Conservation (phyloP, 768 basidiomycete species). For the Suillus clintonianus region DNA sequence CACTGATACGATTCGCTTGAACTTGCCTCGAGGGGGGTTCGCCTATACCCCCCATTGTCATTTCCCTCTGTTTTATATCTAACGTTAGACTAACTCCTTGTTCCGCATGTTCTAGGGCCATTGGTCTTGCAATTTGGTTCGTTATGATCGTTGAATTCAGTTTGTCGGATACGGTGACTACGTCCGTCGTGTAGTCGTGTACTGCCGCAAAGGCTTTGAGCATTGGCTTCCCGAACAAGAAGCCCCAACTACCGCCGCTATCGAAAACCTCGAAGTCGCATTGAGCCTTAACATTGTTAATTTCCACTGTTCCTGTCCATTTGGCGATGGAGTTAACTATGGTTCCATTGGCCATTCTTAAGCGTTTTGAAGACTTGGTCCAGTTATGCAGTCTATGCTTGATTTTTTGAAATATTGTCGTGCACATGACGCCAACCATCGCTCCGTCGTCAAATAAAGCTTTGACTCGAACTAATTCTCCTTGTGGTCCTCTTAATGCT, state of each 20-base stretch:
- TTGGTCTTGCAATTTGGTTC: too few relatives aligned
- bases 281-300: background rate
- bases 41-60: too few relatives aligned
- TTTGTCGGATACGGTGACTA: too few relatives aligned
- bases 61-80: too few relatives aligned
- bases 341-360: conserved; percentile 36
- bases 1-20: too few relatives aligned
- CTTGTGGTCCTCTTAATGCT: too few relatives aligned
- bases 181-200: conserved; percentile 24
- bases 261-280: conserved; percentile 11
- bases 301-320: conserved; percentile 7
- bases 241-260: conserved; percentile 28
- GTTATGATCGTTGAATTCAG: too few relatives aligned
- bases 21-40: too few relatives aligned
- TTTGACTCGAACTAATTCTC: too few relatives aligned
- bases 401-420: conserved; percentile 5
- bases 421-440: conserved; percentile 28
- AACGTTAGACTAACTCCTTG: too few relatives aligned
- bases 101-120: too few relatives aligned
- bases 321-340: conserved; percentile 7
- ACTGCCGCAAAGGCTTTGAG: conserved; percentile 21
- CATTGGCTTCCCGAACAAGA: conserved; percentile 33
- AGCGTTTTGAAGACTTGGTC: conserved; percentile 13
- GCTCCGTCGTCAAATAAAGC: conserved; percentile 32
- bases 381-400: conserved; percentile 10